Evolutionary conservation across 352 stramenopile genomes (phyloP).

Genomic region (Aphanomyces invadans): DNA sequence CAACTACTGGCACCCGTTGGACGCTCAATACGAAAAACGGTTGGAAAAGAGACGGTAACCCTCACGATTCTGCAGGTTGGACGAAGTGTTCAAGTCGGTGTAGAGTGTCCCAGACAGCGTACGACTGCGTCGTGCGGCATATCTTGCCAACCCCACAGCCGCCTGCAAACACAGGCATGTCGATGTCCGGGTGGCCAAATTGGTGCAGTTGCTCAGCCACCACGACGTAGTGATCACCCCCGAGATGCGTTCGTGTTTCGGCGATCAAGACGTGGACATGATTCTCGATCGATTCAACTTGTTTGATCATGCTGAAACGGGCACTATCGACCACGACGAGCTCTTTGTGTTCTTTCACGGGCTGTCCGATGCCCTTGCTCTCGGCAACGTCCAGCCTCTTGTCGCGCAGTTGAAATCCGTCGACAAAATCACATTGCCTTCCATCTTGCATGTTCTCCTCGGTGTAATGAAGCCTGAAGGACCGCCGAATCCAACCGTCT

Average conservation of each 20-base stretch:
- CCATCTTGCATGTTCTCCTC: conserved; percentile 4
- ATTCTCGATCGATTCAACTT: conserved; percentile 20
- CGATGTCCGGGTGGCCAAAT: neutral
- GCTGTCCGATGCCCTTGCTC: neutral
- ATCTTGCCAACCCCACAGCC: neutral
- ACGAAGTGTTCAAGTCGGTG: neutral
- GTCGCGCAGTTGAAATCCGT: neutral
- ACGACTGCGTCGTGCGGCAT: conserved; percentile 9
- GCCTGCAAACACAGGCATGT: neutral
- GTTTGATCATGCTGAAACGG: conserved; percentile 14
- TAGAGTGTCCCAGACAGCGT: conserved; percentile 12
- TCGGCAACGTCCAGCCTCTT: conserved; percentile 1
- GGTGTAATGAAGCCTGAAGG: neutral
- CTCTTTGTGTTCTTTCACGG: conserved; percentile 20
- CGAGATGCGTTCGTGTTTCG: neutral
- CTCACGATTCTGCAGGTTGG: neutral
- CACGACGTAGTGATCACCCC: neutral
- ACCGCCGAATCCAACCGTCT: neutral
- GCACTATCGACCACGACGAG: conserved; percentile 10
- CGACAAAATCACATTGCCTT: neutral
- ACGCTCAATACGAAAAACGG: neutral
- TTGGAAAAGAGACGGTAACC: neutral
- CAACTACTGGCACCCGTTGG: conserved; percentile 12
- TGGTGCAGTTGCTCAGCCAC: neutral
- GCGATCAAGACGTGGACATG: neutral